Conservation (phyloP, 2,329 filamentous ascomycete genomes). For the Trichoderma guizhouense region DNA sequence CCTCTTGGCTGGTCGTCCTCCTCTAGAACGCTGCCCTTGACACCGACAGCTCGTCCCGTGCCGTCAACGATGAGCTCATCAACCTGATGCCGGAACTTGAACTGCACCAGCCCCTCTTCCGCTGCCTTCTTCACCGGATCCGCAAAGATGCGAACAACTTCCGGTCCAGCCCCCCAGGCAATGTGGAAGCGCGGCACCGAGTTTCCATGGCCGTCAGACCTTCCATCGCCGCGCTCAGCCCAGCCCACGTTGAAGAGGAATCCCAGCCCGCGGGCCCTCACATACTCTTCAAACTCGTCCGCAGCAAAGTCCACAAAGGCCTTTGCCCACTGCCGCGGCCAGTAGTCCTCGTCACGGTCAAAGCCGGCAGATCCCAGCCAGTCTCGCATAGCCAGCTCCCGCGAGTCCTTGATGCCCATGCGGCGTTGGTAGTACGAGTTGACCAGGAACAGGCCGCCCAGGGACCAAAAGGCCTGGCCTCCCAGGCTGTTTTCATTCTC, state of each 20-base stretch:
- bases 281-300: conserved; percentile 56
- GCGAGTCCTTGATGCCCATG: conserved; percentile 56
- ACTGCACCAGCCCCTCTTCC: conserved; percentile 50
- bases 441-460: conserved; percentile 60
- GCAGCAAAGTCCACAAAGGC: conserved; percentile 61
- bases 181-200: conserved; percentile 62
- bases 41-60: conserved; percentile 49
- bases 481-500: conserved; percentile 55
- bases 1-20: conserved; percentile 50
- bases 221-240: conserved; percentile 58
- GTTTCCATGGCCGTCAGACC: conserved; percentile 57
- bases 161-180: conserved; percentile 60
- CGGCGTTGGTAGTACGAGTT: conserved; percentile 55
- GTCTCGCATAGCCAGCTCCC: conserved; percentile 55
- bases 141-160: conserved; percentile 55
- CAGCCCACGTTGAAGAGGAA: conserved; percentile 56
- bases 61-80: conserved; percentile 54
- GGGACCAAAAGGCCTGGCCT: conserved; percentile 62
- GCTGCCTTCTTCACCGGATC: conserved; percentile 54
- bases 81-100: conserved; percentile 55
- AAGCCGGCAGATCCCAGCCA: conserved; percentile 58
- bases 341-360: conserved; percentile 56
- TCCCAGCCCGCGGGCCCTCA: conserved; percentile 50
- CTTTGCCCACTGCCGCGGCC: conserved; percentile 60
- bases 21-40: conserved; percentile 52